Base-by-base conservation (phyloP, 192 early-diverging fungal species). In the Pecoramyces ruminantium region DNA sequence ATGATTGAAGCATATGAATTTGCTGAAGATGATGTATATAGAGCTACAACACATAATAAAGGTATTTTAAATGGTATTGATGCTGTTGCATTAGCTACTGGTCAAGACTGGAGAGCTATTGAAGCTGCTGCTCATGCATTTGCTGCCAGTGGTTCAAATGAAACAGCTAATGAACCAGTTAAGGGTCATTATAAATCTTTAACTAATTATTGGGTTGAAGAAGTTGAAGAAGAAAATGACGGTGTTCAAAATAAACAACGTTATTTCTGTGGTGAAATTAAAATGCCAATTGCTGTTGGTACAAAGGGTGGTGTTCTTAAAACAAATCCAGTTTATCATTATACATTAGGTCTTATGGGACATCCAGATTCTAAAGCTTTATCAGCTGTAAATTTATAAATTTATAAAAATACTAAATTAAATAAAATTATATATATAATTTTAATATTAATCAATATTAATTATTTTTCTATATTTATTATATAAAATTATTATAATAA, bases 11-110 rank as follows among this genome's bases (percentile, higher is more conserved):
- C 92, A 28, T 88, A 86, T 79, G 88, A 93, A 77, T 93, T 89
- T 90, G 93, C 93, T 6, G 84, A 86, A 29, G 84, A 91, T 27
- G 93, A 94, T 78, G 90, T 89, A 30, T 94, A 87, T 81, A 87
- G 93, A 21, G 92, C 93, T 14, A 87, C 91, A 1, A 94, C 93
- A 0, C 92, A 94, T 81, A 94, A 94, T 86, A 94, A 94, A 83
- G 93, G 93, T 11, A 92, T 94, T 78, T 93, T 94, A 92, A 94
- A 94, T 83, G 93, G 93, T 8, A 90, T 94, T 79, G 93, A 94
- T 82, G 92, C 93, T 30, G 92, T 94, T 25, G 92, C 92, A 2
- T 79, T 94, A 42, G 93, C 93, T 9, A 90, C 92, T 6, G 93
- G 93, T 1, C 93, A 94, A 81, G 93, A 94, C 80, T 94, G 93